Evolutionary conservation across 2,329 filamentous ascomycete species (phyloP).

Genomic region (Cytospora mali): DNA sequence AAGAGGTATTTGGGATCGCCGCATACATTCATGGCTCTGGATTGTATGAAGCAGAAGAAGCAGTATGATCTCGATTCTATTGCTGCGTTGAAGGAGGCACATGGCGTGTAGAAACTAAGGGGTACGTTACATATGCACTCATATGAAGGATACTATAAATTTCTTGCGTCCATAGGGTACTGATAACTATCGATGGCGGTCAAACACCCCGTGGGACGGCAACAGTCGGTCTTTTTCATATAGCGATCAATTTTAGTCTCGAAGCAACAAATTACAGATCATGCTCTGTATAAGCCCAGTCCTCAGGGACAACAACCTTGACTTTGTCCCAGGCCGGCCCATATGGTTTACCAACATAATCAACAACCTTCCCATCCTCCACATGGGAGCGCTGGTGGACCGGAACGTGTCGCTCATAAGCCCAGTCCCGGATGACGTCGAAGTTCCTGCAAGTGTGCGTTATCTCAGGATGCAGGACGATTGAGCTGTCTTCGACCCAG

Average conservation of each 20-base stretch:
- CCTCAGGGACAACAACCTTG: slow-evolving; percentile 8
- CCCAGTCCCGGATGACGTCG: slow-evolving; percentile 20
- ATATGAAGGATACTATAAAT: neutral
- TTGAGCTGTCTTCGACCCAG: slow-evolving; percentile 18
- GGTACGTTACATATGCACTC: neutral
- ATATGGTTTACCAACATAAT: slow-evolving; percentile 12
- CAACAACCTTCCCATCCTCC: slow-evolving; percentile 16
- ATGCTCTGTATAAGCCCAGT: slow-evolving; percentile 13
- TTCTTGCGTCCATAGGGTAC: too few relatives aligned
- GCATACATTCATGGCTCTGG: slow-evolving; percentile 43
- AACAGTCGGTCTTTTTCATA: neutral
- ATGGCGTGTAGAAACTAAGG: slow-evolving; percentile 28
- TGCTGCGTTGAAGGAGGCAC: slow-evolving; percentile 36
- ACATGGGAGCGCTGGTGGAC: slow-evolving; percentile 14
- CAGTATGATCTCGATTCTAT: slow-evolving; percentile 40
- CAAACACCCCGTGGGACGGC: too few relatives aligned
- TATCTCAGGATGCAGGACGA: slow-evolving; percentile 16
- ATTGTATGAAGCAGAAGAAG: slow-evolving; percentile 35
- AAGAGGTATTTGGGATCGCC: slow-evolving; percentile 43
- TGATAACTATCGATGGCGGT: neutral
- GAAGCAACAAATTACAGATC: neutral
- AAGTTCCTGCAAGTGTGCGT: slow-evolving; percentile 17
- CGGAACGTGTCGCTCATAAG: slow-evolving; percentile 9
- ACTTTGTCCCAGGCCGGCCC: slow-evolving; percentile 18
- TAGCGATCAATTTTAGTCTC: neutral